phyloP scores from a whole-genome alignment of 768 basidiomycete genomes.

The Hydnomerulius pinastri region DNA sequence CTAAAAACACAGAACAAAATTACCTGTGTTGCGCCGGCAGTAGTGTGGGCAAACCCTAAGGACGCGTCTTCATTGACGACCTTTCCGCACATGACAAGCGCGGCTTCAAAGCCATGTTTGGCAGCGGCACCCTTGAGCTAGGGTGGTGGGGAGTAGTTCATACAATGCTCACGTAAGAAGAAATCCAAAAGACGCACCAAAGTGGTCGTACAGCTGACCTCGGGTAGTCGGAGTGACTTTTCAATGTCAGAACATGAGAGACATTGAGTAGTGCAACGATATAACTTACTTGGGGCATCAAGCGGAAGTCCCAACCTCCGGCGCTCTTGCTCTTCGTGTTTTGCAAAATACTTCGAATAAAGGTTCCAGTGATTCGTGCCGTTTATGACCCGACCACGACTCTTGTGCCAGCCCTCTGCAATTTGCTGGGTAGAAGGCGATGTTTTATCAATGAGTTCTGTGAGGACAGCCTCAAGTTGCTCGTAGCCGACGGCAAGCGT shows the following conservation, averaged over 20 bases:
- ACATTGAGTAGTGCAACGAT: neutral
- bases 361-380: slow-evolving; percentile 2
- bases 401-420: slow-evolving; percentile 8
- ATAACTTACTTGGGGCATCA: slow-evolving; percentile 1
- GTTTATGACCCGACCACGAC: neutral
- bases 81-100: slow-evolving; percentile 10
- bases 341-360: neutral
- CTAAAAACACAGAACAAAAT: neutral
- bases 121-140: slow-evolving; percentile 3
- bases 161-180: neutral
- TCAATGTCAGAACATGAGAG: neutral
- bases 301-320: neutral
- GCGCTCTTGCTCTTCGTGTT: slow-evolving; percentile 6
- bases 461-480: neutral
- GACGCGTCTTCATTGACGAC: slow-evolving; percentile 7
- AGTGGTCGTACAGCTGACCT: neutral
- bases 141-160: too few species aligned
- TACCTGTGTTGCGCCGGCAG: neutral
- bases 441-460: neutral
- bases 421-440: slow-evolving; percentile 6
- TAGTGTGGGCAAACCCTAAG: slow-evolving; percentile 1
- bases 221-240: neutral
- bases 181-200: neutral
- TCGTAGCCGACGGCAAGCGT: neutral
- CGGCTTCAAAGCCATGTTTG: slow-evolving; percentile 11